phyloP scores from a whole-genome alignment of 495 filamentous ascomycete genomes.

The Penicillium arizonense region DNA sequence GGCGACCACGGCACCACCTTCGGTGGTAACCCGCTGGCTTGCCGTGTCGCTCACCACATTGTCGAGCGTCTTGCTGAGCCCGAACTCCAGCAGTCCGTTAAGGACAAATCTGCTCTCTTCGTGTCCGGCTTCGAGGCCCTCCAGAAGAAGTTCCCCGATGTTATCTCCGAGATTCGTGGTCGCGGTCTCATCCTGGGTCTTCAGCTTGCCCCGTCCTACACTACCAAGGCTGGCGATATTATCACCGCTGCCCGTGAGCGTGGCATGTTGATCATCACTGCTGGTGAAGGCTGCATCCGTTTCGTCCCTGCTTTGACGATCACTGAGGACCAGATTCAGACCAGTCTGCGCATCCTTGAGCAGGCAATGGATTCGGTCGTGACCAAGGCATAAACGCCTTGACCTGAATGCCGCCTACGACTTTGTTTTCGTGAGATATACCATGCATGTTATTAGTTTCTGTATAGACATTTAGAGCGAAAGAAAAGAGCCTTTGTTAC shows the following conservation, averaged over 20 bases:
- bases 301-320: constrained; percentile 85
- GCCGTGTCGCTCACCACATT: constrained; percentile 79
- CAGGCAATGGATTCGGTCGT: constrained; percentile 64
- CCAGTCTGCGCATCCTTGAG: constrained; percentile 72
- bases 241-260: constrained; percentile 84
- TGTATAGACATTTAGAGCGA: constrained; percentile 5
- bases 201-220: constrained; percentile 71
- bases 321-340: constrained; percentile 69
- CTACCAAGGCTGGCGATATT: constrained; percentile 53
- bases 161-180: constrained; percentile 77
- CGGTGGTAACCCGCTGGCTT: constrained; percentile 89
- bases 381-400: constrained; percentile 15
- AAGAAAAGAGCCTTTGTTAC: neutral
- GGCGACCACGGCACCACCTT: constrained; percentile 98
- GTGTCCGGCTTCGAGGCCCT: constrained; percentile 60
- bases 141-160: constrained; percentile 62
- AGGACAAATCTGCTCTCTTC: constrained; percentile 65
- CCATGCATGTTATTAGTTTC: constrained; percentile 6
- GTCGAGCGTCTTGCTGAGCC: constrained; percentile 68
- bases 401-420: constrained; percentile 16
- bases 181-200: constrained; percentile 81
- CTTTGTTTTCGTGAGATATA: constrained; percentile 21
- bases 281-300: constrained; percentile 81
- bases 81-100: constrained; percentile 61
- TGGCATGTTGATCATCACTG: constrained; percentile 87